Conservation (phyloP, 2,329 filamentous ascomycete species). For the Fusarium lateritium region DNA sequence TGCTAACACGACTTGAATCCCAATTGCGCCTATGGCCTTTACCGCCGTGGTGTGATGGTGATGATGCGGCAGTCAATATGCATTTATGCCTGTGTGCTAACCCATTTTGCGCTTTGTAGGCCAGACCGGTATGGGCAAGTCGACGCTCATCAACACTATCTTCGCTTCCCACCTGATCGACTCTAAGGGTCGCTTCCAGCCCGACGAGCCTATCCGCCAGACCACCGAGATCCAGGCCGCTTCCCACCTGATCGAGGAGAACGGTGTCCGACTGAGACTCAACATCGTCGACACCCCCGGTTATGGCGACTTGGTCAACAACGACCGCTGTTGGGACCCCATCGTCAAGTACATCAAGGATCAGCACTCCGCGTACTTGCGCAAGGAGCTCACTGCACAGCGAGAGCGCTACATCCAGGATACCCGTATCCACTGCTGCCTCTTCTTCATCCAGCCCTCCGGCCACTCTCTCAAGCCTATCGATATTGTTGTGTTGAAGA, state of each 20-base stretch:
- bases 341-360: slow-evolving; percentile 99
- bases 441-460: slow-evolving; percentile 99
- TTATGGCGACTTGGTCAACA: slow-evolving; percentile 99
- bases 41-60: slow-evolving; percentile 38
- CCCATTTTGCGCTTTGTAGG: slow-evolving; percentile 66
- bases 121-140: slow-evolving; percentile 98
- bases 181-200: slow-evolving; percentile 94
- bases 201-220: slow-evolving; percentile 92
- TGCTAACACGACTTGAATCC: slow-evolving; percentile 49
- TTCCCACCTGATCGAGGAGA: slow-evolving; percentile 99
- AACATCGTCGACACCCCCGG: slow-evolving; percentile 99
- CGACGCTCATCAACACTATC: slow-evolving; percentile 99
- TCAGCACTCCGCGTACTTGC: slow-evolving; percentile 98
- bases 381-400: slow-evolving; percentile 99
- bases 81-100: slow-evolving; percentile 34
- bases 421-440: slow-evolving; percentile 98
- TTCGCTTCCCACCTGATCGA: slow-evolving; percentile 99
- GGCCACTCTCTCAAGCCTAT: slow-evolving; percentile 99
- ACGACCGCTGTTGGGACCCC: slow-evolving; percentile 99
- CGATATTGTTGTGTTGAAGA: slow-evolving; percentile 99
- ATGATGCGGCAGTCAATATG: slow-evolving; percentile 10
- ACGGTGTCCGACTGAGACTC: slow-evolving; percentile 94
- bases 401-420: slow-evolving; percentile 99
- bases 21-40: slow-evolving; percentile 27
- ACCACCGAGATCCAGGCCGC: slow-evolving; percentile 99